phyloP scores from a whole-genome alignment of 441 rosid species.

The Geranium incanum region DNA sequence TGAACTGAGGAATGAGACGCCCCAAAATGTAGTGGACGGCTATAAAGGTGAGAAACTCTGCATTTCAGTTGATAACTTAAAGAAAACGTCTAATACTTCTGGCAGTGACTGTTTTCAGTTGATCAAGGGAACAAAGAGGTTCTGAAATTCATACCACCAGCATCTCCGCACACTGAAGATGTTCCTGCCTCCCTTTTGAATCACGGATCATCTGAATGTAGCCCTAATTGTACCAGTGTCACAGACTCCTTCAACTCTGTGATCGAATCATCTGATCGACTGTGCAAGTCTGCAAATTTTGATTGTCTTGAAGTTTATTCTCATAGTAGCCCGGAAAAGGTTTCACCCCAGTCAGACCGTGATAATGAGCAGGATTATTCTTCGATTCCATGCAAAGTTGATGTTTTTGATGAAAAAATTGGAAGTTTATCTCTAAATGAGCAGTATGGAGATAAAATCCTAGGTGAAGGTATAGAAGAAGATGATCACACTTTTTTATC shows the following conservation, averaged over 20 bases:
- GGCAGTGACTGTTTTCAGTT: slow-evolving; percentile 19
- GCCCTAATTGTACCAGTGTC: neutral
- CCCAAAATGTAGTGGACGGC: slow-evolving; percentile 19
- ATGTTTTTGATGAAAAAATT: slow-evolving; percentile 32
- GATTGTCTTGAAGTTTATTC: slow-evolving; percentile 22
- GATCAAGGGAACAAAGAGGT: slow-evolving; percentile 22
- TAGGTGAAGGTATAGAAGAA: slow-evolving; percentile 34
- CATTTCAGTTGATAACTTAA: slow-evolving; percentile 18
- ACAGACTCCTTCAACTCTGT: slow-evolving; percentile 17
- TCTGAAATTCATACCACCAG: slow-evolving; percentile 16
- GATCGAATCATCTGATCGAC: slow-evolving; percentile 12
- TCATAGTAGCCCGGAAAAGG: slow-evolving; percentile 20
- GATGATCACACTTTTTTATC: slow-evolving; percentile 44
- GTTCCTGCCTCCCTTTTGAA: slow-evolving; percentile 20
- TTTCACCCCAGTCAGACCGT: slow-evolving; percentile 20
- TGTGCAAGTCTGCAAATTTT: slow-evolving; percentile 16
- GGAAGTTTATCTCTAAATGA: slow-evolving; percentile 30
- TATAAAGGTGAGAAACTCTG: slow-evolving; percentile 19
- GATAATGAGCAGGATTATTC: slow-evolving; percentile 20
- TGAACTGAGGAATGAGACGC: slow-evolving; percentile 21
- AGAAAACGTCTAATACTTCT: slow-evolving; percentile 20
- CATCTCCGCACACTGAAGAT: slow-evolving; percentile 18
- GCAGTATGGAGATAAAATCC: slow-evolving; percentile 26
- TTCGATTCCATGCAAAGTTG: slow-evolving; percentile 20
- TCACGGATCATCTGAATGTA: slow-evolving; percentile 20